Conservation (phyloP, 2,329 filamentous ascomycete genomes). For the Helotiales sp. region DNA sequence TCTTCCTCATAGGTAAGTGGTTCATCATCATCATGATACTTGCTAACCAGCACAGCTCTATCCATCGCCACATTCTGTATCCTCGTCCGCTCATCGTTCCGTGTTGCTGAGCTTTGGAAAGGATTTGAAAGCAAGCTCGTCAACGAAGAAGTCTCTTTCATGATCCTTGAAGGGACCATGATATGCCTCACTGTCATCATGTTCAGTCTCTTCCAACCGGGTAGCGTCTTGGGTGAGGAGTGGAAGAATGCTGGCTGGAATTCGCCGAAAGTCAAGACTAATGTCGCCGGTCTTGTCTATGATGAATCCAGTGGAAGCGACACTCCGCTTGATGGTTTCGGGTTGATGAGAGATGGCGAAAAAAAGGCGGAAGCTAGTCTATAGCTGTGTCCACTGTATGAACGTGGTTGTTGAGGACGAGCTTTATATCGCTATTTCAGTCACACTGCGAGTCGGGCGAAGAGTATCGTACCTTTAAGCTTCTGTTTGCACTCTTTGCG, state of each 20-base stretch:
- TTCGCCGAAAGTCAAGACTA: not conserved
- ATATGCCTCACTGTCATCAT: conserved; percentile 32
- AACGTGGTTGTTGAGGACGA: not conserved
- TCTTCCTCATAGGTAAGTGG: not conserved
- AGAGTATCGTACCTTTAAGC: too few relatives aligned
- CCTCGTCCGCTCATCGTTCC: conserved; percentile 55
- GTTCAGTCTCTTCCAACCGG: conserved; percentile 37
- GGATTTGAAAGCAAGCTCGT: conserved; percentile 54
- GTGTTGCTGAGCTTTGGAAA: conserved; percentile 55
- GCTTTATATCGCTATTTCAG: too few relatives aligned
- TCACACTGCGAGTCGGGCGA: too few relatives aligned
- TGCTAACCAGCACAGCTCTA: conserved; percentile 33
- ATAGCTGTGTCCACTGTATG: too few relatives aligned
- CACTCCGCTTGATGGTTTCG: too few relatives aligned
- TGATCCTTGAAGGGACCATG: conserved; percentile 44
- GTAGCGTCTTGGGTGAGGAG: conserved; percentile 24
- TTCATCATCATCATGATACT: not conserved
- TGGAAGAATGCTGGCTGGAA: conserved; percentile 17
- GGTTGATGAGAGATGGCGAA: too few relatives aligned
- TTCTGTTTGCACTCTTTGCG: too few relatives aligned
- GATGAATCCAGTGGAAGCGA: not conserved
- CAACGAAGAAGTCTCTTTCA: conserved; percentile 44
- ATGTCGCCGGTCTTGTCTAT: not conserved
- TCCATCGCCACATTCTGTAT: conserved; percentile 52
- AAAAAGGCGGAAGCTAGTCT: too few relatives aligned